phyloP scores from a whole-genome alignment of 2,329 filamentous ascomycete species.

The Botrytis medusae region DNA sequence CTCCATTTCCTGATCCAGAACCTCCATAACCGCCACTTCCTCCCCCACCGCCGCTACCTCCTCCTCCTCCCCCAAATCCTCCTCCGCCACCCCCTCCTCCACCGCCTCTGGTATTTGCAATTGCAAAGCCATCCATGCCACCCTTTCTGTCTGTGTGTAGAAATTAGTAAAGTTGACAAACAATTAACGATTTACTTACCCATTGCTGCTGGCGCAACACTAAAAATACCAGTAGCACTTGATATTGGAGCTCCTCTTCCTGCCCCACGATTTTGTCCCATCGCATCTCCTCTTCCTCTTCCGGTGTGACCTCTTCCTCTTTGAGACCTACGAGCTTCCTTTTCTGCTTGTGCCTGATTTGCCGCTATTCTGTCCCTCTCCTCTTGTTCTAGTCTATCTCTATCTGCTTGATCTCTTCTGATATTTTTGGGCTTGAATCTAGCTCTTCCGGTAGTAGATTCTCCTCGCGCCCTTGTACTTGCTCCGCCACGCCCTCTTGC shows the following conservation, averaged over 20 bases:
- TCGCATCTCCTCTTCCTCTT: slow-evolving; percentile 39
- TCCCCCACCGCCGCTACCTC: slow-evolving; percentile 10
- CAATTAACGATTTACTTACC: neutral
- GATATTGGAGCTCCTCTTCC: slow-evolving; percentile 23
- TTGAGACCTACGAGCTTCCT: slow-evolving; percentile 24
- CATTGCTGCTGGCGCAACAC: slow-evolving; percentile 21
- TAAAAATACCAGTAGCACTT: slow-evolving; percentile 33
- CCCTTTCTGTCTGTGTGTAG: slow-evolving; percentile 16
- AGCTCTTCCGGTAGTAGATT: slow-evolving; percentile 29
- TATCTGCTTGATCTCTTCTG: slow-evolving; percentile 33
- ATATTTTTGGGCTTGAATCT: slow-evolving; percentile 40
- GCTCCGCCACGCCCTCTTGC: slow-evolving; percentile 8
- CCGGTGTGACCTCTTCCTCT: slow-evolving; percentile 31
- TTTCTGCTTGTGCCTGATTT: slow-evolving; percentile 26
- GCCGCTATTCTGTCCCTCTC: slow-evolving; percentile 28
- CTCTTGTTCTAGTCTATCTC: slow-evolving; percentile 30
- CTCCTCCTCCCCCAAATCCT: slow-evolving; percentile 19
- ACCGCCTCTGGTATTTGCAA: slow-evolving; percentile 10
- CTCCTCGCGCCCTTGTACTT: slow-evolving; percentile 24
- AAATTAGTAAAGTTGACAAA: neutral
- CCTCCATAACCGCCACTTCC: slow-evolving; percentile 4
- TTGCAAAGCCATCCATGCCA: slow-evolving; percentile 1
- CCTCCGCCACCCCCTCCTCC: slow-evolving; percentile 17
- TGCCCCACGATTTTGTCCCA: slow-evolving; percentile 32
- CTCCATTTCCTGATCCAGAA: slow-evolving; percentile 17